Evolutionary conservation across 352 stramenopile genomes (phyloP), one percentile per base, ranked within the genome.

Genomic region (Globisporangium mamillatum): DNA sequence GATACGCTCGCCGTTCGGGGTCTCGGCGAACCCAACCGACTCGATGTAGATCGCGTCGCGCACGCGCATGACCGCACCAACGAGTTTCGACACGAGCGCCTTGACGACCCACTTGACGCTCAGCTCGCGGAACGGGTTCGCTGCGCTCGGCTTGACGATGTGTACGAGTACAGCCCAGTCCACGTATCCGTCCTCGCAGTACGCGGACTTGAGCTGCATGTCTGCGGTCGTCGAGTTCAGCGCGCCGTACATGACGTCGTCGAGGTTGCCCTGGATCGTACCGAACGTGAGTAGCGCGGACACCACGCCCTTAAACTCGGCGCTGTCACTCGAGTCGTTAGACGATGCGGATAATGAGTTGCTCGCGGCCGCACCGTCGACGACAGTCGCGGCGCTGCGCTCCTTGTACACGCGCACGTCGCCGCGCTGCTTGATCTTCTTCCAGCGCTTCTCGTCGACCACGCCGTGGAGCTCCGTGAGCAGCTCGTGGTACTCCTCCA

Each of bases 1-100:
- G 18, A 89, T 67, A 16, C 81, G 76, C 53, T 87, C 79, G 6
- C 79, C 79, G 12, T 70, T 69, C 1, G 70, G 56, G 2, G 77
- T 80, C 52, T 74, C 69, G 9, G 82, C 74, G 16, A 87, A 70
- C 20, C 82, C 81, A 0, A 79, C 79, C 18, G 72, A 69, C 41
- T 92, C 80, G 66, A 89, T 70, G 50, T 76, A 92, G 36, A 89
- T 67, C 25, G 82, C 85, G 56, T 92, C 81, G n/a, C 78, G 75
- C 8, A 75, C 73, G 14, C 78, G 78, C 32, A 89, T 66, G 36
- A 89, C 58, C 9, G 60, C 69, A 32, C 70, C 57, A 1, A 79
- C 62, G 24, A 82, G 22, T 25, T 57, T 29, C 0, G 75, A 60
- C 16, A 72, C 1, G 59, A 69, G 24, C 72, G 75, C 41, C 77